Conservation (phyloP, 352 stramenopile genomes). For the Phytophthora idaei region DNA sequence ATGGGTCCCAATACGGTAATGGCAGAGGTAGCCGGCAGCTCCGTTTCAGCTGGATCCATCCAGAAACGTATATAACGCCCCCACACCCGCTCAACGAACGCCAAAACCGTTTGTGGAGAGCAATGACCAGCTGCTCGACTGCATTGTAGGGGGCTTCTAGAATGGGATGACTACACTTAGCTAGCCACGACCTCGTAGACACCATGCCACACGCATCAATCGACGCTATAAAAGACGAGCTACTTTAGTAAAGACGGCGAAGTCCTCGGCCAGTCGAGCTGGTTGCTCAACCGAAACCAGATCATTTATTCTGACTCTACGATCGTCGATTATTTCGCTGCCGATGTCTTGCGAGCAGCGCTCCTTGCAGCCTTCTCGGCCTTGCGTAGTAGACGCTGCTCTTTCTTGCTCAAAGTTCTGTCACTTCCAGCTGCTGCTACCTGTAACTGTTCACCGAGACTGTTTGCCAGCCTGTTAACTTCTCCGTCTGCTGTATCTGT, state of each 20-base stretch:
- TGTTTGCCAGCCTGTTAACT: constrained; percentile 20
- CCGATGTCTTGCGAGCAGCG: constrained; percentile 8
- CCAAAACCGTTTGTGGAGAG: constrained; percentile 18
- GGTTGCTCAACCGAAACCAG: constrained; percentile 7
- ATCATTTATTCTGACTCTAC: constrained; percentile 23
- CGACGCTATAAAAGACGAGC: neutral
- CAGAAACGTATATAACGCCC: constrained; percentile 16
- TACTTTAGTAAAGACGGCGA: constrained; percentile 12
- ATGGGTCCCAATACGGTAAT: constrained; percentile 1
- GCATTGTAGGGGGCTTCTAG: constrained; percentile 1
- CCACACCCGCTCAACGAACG: constrained; percentile 11
- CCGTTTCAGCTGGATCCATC: constrained; percentile 21
- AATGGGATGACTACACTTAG: neutral
- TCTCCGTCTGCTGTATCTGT: constrained; percentile 13
- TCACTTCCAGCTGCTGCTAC: constrained; percentile 16
- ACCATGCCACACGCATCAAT: constrained; percentile 5
- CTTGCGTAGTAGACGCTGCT: constrained; percentile 45
- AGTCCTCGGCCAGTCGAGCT: neutral
- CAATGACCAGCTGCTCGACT: constrained; percentile 12
- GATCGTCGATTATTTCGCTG: constrained; percentile 25
- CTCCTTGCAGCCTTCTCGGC: constrained; percentile 30
- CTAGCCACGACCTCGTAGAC: neutral
- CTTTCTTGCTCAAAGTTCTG: constrained; percentile 52
- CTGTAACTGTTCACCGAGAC: constrained; percentile 30
- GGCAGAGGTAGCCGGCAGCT: constrained; percentile 28